A percentile compares a stretch with the other conserved stretches of the same genome.
Conservation (phyloP, 2,329 filamentous ascomycete species). For the Pseudogymnoascus sp. region DNA sequence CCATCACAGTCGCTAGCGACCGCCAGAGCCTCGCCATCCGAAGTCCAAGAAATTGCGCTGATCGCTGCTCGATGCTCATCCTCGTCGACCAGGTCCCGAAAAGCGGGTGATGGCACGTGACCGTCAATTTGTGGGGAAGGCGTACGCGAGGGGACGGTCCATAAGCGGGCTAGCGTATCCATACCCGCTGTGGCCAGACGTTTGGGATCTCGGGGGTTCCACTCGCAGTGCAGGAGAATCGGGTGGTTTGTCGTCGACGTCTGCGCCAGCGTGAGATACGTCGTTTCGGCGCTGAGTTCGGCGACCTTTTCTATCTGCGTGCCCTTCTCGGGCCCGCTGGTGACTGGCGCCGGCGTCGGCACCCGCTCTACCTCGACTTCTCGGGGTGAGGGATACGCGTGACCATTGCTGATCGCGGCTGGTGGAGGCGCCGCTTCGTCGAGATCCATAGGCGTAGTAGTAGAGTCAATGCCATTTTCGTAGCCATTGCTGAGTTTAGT, state of each 20-base stretch:
- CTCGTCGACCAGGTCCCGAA: conserved; percentile 45
- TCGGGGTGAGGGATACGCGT: conserved; percentile 58
- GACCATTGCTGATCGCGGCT: conserved; percentile 34
- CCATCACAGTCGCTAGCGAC: conserved; percentile 48
- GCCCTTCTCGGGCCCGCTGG: conserved; percentile 56
- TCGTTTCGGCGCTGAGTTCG: conserved; percentile 53
- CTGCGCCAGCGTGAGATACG: conserved; percentile 48
- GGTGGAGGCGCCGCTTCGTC: conserved; percentile 38
- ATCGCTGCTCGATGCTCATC: conserved; percentile 39
- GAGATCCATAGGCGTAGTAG: conserved; percentile 53
- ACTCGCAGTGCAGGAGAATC: conserved; percentile 61
- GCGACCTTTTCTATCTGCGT: conserved; percentile 59
- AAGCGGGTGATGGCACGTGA: conserved; percentile 27
- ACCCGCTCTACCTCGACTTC: conserved; percentile 48
- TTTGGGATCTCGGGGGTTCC: conserved; percentile 58
- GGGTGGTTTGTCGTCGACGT: conserved; percentile 41
- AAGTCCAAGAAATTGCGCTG: conserved; percentile 55
- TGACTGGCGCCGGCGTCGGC: conserved; percentile 46
- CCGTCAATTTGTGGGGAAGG: conserved; percentile 14
- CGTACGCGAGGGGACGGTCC: conserved; percentile 44
- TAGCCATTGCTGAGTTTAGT: conserved; percentile 55
- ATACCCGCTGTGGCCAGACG: conserved; percentile 62
- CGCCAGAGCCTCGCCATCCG: conserved; percentile 48
- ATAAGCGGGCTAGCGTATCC: conserved; percentile 63
- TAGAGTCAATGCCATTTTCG: conserved; percentile 43